Evolutionary conservation across 2,329 filamentous ascomycete genomes (phyloP), one percentile per base, ranked within the genome.

Genomic region (Pyrenochaeta sp.): DNA sequence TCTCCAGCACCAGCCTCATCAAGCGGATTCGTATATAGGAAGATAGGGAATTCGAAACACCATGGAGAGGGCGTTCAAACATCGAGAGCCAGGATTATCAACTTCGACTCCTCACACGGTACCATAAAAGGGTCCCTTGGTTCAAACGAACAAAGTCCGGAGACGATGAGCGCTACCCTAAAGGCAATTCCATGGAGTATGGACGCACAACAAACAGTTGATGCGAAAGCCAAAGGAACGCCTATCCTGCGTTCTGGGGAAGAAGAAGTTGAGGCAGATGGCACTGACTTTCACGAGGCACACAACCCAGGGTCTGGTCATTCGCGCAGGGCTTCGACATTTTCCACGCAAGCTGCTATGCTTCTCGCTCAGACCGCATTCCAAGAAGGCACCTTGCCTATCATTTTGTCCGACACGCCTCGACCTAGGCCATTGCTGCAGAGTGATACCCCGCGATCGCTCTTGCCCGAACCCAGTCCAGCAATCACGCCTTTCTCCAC

Each of bases 301-400:
- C 13, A 40, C 13, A 59, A 58, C 10, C 13, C 58, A 22, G 28
- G 28, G 7, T 57, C 48, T 22, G 53, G 50, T 30, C 51, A 36
- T 25, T 55, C 60, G 6, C 62, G 62, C 45, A 63, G 57, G 27
- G 61, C 71, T 5, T 76, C 69, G 2, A 65, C 71, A 34, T 68
- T 70, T 44, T 78, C 72, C 9, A 78, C 75, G 2, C 77, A 78
- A 60, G 72, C 73, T 24, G 70, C 77, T 30, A 67, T 79, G 62
- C 50, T 72, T 53, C 54, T 73, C 39, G 72, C 74, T 44, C 73
- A 73, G 37, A 62, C 67, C 37, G 72, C 72, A 25, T 76, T 75
- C 42, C 76, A 73, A 52, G 68, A 76, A 36, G 69, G 68, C 48
- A 58, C 66, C 7, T 65, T 66, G 37, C 63, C 65, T 25, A 62